Evolutionary conservation across 345 rosid genomes (phyloP), one percentile per base, ranked within the genome.

Genomic region (Populus tremula): DNA sequence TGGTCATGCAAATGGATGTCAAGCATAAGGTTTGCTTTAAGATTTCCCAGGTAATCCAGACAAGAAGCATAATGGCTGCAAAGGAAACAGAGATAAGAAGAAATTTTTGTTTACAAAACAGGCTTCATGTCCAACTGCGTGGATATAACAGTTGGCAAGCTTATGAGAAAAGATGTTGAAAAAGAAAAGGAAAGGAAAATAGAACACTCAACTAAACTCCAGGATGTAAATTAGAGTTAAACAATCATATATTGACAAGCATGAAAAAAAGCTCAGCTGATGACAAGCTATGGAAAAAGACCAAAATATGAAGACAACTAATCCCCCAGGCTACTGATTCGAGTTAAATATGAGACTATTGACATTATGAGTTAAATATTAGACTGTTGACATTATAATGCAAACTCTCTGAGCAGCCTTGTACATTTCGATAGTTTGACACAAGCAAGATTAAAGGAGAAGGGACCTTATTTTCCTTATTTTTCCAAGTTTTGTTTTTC

Each of bases 1-100:
- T 96, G 99, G 72, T 91, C 96, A 75, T 92, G 91, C 83, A 96
- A 87, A 89, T 94, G 99, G 77, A 94, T 90, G 87, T 96, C 99
- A 72, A 96, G 90, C 75, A 96, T 45, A 79, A 96, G 83, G 82
- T 92, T 94, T 67, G 89, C 86, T 86, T 89, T 94, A 27, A 96
- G 97, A 81, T 91, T 94, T 75, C 88, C 97, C 75, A 96, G 93
- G 85, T 94, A 92, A 67, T 90, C 98, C 80, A 96, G 84, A 82
- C 99, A 96, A 17, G 96, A 92, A 35, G 94, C 98, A 84, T 96
- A 96, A 72, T 83, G 97, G 86, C 98, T 94, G 97, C 81, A 86
- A 78, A 78, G 54, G 67, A 63, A 75, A 75, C n/a, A 33, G 43
- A 25, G 23, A 64, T 67, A 43, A 63, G 5, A 31, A 76, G 6